Conservation (phyloP, 1,139 yeast genomes). For the Komagataea norvegica region DNA sequence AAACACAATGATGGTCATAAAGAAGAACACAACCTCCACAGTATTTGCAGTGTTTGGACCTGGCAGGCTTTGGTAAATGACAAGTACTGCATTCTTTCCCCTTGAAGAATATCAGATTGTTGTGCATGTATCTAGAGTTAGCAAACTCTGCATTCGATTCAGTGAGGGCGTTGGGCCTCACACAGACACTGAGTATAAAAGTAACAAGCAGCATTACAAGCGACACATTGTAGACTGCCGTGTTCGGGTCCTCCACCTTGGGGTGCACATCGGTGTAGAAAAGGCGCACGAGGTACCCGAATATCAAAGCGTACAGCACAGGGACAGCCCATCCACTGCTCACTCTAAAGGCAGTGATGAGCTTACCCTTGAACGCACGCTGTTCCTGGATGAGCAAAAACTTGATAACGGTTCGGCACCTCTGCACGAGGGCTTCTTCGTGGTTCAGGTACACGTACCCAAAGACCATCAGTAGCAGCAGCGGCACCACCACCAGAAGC, state of each 20-base stretch:
- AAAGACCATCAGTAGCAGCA: neutral
- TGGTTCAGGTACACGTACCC: conserved; percentile 1
- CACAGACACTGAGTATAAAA: conserved; percentile 43
- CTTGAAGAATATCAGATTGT: conserved; percentile 20
- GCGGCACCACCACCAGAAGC: neutral
- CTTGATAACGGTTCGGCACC: neutral
- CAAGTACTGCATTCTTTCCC: conserved; percentile 49
- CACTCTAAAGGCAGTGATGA: conserved; percentile 1
- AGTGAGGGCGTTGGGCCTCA: conserved; percentile 52
- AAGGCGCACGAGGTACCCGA: conserved; percentile 41
- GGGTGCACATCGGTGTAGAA: conserved; percentile 42
- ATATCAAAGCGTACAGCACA: conserved; percentile 16
- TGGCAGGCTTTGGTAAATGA: conserved; percentile 64
- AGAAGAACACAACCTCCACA: conserved; percentile 65
- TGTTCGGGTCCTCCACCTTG: conserved; percentile 26
- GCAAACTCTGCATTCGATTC: conserved; percentile 14
- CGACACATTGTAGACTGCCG: conserved; percentile 15
- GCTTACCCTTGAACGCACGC: conserved; percentile 12
- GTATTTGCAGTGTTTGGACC: conserved; percentile 83
- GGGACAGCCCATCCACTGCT: conserved; percentile 20
- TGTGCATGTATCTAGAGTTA: conserved; percentile 12
- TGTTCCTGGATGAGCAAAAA: conserved; percentile 1
- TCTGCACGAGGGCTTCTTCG: neutral
- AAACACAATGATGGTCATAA: conserved; percentile 91
- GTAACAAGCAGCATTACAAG: conserved; percentile 33